Base-by-base conservation (phyloP, 2,329 filamentous ascomycete species). In the Scortechinia acanthostroma region DNA sequence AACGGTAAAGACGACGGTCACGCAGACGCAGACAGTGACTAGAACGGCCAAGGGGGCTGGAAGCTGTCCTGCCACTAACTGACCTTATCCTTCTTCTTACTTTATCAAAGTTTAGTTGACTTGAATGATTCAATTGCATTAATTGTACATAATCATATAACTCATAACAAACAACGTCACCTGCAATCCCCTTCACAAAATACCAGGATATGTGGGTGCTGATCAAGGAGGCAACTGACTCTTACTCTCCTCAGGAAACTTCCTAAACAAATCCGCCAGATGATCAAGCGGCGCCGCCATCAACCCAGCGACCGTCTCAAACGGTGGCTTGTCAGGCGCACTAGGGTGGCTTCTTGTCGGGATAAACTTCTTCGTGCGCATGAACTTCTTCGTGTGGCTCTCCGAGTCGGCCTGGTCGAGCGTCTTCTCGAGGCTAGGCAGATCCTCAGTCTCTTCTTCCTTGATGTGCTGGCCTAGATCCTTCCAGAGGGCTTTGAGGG, bases 211-310 rank as follows among this genome's bases (percentile, higher is more conserved):
- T 63, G 43, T 65, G 64, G 62, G 62, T 65, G 15, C 53, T 58
- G 45, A 53, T 58, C 0, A 62, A 47, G 1, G 56, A 50, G n/a
- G n/a, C n/a, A n/a, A n/a, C n/a, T n/a, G n/a, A n/a, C n/a, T 19
- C 63, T 45, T 37, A 20, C 33, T 37, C 1, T 58, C 52, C 14
- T 64, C 57, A 0, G 71, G 73, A 52, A 74, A 77, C 50, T 66
- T 71, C 10, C 68, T 57, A 50, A 78, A 74, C 3, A 76, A 42
- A 58, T 77, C 71, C 22, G 58, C 56, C 17, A 78, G 50, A 46
- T 67, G 68, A 54, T 77, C 75, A n/a, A 77, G 57, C 1, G 74
- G 74, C 10, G 73, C 73, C 2, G 67, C 58, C 55, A 78, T 53
- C 25, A 77, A 52, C 0, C 66, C 69, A 20, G 61, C 62, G 0